These are phyloP conservation scores for Xerocomus potaroensis DNA, from an alignment of 768 basidiomycete genomes.

Conservation along the genomic window DNA sequence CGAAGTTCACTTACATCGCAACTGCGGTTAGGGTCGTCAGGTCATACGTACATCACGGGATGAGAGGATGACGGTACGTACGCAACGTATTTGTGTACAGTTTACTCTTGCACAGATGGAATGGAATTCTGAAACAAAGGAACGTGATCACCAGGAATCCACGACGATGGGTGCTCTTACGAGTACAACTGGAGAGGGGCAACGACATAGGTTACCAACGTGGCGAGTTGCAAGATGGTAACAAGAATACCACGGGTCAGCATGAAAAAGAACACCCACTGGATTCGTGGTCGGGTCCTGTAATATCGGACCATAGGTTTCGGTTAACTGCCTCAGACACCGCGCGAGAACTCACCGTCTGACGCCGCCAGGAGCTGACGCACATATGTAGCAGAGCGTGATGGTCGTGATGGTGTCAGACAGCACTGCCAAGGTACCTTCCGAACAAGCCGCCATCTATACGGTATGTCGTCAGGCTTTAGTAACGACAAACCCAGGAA, in stretches of 20 bases:
- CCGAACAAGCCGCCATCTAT: background rate
- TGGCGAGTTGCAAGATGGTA: constrained; percentile 7
- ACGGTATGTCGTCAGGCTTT: background rate
- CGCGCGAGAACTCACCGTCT: constrained; percentile 1
- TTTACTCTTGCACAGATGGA: constrained; percentile 10
- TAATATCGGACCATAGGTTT: background rate
- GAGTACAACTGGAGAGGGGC: constrained; percentile 3
- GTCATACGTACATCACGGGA: background rate
- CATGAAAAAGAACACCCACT: constrained; percentile 8
- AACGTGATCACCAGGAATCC: background rate
- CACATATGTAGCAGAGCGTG: constrained; percentile 9
- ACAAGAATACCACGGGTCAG: constrained; percentile 14
- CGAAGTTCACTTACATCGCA: constrained; percentile 5
- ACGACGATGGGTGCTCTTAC: background rate
- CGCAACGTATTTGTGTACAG: constrained; percentile 3
- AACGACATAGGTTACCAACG: background rate
- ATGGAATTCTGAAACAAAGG: constrained; percentile 2
- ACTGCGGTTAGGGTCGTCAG: constrained; percentile 1
- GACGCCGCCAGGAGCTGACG: constrained; percentile 6
- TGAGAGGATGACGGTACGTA: background rate
- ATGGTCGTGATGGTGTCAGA: constrained; percentile 6
- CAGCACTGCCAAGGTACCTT: constrained; percentile 4
- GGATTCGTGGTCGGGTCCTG: constrained; percentile 6
- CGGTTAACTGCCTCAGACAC: background rate
- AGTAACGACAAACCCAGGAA: background rate